A percentile compares a stretch with the other conserved stretches of the same genome.
Evolutionary conservation across 768 basidiomycete species (phyloP).

Genomic region (Solioccasus polychromus): DNA sequence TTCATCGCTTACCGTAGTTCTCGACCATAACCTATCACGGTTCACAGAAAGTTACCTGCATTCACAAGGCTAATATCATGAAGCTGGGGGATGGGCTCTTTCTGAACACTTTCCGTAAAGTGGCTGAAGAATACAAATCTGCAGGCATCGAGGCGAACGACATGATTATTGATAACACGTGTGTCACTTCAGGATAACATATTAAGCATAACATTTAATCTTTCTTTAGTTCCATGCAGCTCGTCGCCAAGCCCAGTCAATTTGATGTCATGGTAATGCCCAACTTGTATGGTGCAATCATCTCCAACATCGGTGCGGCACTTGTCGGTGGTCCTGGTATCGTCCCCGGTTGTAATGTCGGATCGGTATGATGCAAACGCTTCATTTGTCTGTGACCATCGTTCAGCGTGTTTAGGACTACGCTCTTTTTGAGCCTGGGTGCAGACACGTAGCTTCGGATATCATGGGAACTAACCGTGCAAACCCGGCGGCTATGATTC

Average conservation of each 20-base stretch:
- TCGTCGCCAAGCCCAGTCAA: slow-evolving; percentile 92
- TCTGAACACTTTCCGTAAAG: slow-evolving; percentile 94
- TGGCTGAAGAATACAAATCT: slow-evolving; percentile 95
- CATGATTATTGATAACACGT: slow-evolving; percentile 99
- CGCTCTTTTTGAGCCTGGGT: slow-evolving; percentile 98
- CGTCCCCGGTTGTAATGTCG: slow-evolving; percentile 97
- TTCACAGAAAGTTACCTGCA: slow-evolving; percentile 93
- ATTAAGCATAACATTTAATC: background rate
- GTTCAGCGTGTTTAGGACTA: slow-evolving; percentile 60
- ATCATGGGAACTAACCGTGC: slow-evolving; percentile 96
- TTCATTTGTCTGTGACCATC: background rate
- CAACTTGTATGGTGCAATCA: slow-evolving; percentile 94
- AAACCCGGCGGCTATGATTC: slow-evolving; percentile 97
- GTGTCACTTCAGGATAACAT: slow-evolving; percentile 20
- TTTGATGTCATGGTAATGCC: slow-evolving; percentile 99
- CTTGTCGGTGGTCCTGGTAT: slow-evolving; percentile 98
- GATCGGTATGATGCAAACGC: slow-evolving; percentile 60
- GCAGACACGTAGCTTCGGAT: slow-evolving; percentile 91
- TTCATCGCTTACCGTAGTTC: background rate
- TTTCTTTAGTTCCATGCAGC: slow-evolving; percentile 87
- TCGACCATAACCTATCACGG: background rate
- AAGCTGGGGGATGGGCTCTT: slow-evolving; percentile 99
- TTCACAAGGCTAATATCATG: slow-evolving; percentile 99
- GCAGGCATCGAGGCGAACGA: slow-evolving; percentile 91
- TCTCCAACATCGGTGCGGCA: slow-evolving; percentile 97